A percentile compares a stretch with the other conserved stretches of the same genome.
These are phyloP conservation scores for Ophiosphaerella herpotricha DNA, from an alignment of 2,329 filamentous ascomycete genomes.

Conservation along the genomic window DNA sequence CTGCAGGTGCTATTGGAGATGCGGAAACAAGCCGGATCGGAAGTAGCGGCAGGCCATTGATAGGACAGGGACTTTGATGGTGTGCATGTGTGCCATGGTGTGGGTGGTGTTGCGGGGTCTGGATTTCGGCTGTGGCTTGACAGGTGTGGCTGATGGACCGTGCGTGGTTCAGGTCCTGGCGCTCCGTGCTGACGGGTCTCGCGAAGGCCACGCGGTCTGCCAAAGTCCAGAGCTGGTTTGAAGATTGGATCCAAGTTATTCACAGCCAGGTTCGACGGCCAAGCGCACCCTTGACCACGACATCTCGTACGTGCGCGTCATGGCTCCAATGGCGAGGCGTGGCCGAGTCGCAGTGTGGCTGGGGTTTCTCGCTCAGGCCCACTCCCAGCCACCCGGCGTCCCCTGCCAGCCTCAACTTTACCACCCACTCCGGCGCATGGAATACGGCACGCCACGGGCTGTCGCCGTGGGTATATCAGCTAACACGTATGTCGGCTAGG, in stretches of 20 bases:
- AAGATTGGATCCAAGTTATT: not conserved
- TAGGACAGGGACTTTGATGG: slow-evolving; percentile 16
- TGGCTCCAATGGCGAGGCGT: no score
- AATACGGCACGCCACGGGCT: slow-evolving; percentile 27
- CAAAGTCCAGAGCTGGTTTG: not conserved
- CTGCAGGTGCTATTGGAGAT: slow-evolving; percentile 21
- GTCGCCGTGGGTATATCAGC: slow-evolving; percentile 19
- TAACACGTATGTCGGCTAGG: slow-evolving; percentile 33
- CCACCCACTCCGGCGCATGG: slow-evolving; percentile 33
- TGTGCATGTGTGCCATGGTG: slow-evolving; percentile 7
- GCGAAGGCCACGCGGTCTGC: slow-evolving; percentile 13
- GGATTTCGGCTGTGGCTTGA: slow-evolving; percentile 1
- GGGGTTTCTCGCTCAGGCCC: slow-evolving; percentile 16
- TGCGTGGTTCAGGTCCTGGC: not conserved
- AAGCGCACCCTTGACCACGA: no score
- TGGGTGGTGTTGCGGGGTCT: slow-evolving; percentile 33
- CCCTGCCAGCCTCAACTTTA: slow-evolving; percentile 41
- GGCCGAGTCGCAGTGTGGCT: slow-evolving; percentile 23
- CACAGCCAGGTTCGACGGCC: no score
- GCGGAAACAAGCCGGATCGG: slow-evolving; percentile 8
- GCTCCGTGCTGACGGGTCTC: slow-evolving; percentile 1
- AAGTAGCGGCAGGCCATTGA: slow-evolving; percentile 25
- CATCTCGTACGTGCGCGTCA: no score
- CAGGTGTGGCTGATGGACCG: not conserved
- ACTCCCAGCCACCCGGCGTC: slow-evolving; percentile 28